Evolutionary conservation across 441 rosid species (phyloP).

Genomic region (Biscutella auriculata): DNA sequence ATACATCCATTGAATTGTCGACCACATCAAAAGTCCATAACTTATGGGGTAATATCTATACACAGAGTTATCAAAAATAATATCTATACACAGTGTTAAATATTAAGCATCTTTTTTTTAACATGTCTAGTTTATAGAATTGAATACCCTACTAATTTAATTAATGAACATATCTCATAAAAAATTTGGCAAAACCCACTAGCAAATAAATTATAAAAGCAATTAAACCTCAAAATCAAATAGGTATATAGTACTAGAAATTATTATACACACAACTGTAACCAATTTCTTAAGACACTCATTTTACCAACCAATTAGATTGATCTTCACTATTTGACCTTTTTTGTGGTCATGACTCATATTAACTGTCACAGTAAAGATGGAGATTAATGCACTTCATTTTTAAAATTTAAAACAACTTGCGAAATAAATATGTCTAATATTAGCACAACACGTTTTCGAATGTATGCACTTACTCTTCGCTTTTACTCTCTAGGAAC

Average conservation of each 20-base stretch:
- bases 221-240: background rate
- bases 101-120: background rate
- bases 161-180: no score
- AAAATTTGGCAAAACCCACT: no score
- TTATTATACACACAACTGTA: background rate
- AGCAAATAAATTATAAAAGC: background rate
- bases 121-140: conserved; percentile 3
- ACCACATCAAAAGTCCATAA: conserved; percentile 18
- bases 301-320: conserved; percentile 1
- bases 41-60: conserved; percentile 18
- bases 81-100: no score
- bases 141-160: no score
- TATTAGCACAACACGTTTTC: no score
- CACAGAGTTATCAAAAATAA: no score
- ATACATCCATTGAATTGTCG: conserved; percentile 22
- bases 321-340: conserved; percentile 8
- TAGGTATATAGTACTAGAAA: background rate
- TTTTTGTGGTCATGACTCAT: background rate
- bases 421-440: background rate
- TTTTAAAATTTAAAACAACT: background rate
- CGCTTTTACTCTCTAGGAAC: no score
- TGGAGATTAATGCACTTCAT: background rate
- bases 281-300: background rate
- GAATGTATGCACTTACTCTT: no score
- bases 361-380: background rate